Evolutionary conservation across 495 filamentous ascomycete genomes (phyloP).

Genomic region (Annulohypoxylon moriforme): DNA sequence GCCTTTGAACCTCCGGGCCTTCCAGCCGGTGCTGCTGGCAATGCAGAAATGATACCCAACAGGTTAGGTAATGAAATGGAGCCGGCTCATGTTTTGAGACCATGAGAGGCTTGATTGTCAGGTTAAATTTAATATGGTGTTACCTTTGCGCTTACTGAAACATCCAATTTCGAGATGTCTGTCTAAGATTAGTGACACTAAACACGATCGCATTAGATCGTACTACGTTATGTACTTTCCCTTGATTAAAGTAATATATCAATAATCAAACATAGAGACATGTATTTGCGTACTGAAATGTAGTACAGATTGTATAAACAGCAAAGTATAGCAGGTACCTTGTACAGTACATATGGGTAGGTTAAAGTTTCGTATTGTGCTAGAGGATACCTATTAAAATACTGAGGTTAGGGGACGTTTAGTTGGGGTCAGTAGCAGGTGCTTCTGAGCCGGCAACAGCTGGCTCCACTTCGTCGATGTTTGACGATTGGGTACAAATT

Average conservation of each 20-base stretch:
- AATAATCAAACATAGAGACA: not conserved
- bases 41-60: conserved; percentile 42
- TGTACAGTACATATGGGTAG: too few species aligned
- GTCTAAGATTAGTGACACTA: not conserved
- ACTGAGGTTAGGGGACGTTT: not conserved
- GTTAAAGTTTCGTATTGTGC: too few species aligned
- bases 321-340: too few species aligned
- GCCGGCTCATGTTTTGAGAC: conserved; percentile 20
- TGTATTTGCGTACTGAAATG: not conserved
- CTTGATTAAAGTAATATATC: not conserved
- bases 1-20: conserved; percentile 26
- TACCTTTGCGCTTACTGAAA: conserved; percentile 10
- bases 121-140: not conserved
- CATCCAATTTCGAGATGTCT: not conserved
- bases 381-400: not conserved
- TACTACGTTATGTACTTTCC: not conserved
- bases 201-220: not conserved
- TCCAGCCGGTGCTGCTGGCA: conserved; percentile 29
- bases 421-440: not conserved
- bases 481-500: not conserved
- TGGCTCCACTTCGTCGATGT: not conserved
- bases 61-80: conserved; percentile 27
- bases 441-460: not conserved
- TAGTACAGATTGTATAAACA: too few species aligned
- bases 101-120: conserved; percentile 22